Evolutionary conservation across 2,329 filamentous ascomycete species (phyloP), one percentile per base, ranked within the genome.

Genomic region (Myotisia sp.): DNA sequence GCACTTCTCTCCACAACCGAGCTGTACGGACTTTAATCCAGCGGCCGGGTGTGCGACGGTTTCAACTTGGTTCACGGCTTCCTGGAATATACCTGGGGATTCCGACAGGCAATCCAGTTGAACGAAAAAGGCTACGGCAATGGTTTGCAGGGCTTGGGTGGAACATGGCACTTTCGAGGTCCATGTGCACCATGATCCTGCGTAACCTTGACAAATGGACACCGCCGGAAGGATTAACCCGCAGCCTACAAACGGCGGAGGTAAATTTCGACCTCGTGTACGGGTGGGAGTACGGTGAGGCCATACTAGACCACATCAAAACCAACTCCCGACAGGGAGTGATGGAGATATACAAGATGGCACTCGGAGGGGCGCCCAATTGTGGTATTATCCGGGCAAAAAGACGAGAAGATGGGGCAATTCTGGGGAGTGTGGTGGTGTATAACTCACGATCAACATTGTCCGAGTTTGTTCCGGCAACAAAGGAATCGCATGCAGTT

Each of bases 81-180:
- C 86, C 86, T 0, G 81, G 77, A n/a, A 74, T 92, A 16, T 94
- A 86, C 48, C 71, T 83, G 0, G 87, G 86, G 0, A 80, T 93
- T 6, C 85, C 86, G 0, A 74, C 69, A n/a, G 67, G 62, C 4
- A 74, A 81, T 28, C 60, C 63, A 2, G 59, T 67, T 3, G 73
- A 76, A 46, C 64, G 70, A 10, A 76, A 73, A 50, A 64, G 67
- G 31, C 54, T 76, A 14, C 65, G 73, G n/a, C 69, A 71, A 29
- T 95, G 86, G 86, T 93, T 94, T 53, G 73, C 77, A n/a, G 82
- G 78, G 43, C 70, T 85, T 29, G 86, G 87, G 9, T 94, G 86
- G 86, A 85, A 92, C 47, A 78, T 70, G 2, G 67, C 71, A 0
- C 60, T 74, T 3, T 74, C 73, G 2, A 65, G 70, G 7, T 63